Evolutionary conservation across 768 basidiomycete genomes (phyloP).

Genomic region (Strobilomyces confusus): DNA sequence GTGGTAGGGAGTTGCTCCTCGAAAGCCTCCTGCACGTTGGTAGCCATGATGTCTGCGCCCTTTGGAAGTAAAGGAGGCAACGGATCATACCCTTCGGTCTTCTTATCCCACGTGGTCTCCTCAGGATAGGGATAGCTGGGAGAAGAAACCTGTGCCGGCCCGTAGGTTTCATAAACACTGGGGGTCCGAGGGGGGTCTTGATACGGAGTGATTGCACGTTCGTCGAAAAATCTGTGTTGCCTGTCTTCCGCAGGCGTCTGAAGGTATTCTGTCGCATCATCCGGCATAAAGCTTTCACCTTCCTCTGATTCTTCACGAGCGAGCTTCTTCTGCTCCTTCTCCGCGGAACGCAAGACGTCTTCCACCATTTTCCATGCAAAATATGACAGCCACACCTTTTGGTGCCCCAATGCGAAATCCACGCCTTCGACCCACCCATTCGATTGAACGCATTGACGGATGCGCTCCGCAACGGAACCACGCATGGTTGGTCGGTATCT

Average conservation of each 20-base stretch:
- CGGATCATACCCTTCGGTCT: slow-evolving; percentile 28
- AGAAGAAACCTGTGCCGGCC: slow-evolving; percentile 19
- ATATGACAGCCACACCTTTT: slow-evolving; percentile 54
- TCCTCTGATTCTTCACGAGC: slow-evolving; percentile 40
- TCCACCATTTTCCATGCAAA: slow-evolving; percentile 59
- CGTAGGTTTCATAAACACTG: slow-evolving; percentile 25
- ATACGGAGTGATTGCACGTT: slow-evolving; percentile 26
- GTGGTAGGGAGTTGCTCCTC: slow-evolving; percentile 56
- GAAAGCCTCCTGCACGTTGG: slow-evolving; percentile 42
- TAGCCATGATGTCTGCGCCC: slow-evolving; percentile 35
- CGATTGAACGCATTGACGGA: slow-evolving; percentile 46
- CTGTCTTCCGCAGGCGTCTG: slow-evolving; percentile 28
- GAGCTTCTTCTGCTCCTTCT: slow-evolving; percentile 46
- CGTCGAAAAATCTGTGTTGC: slow-evolving; percentile 33
- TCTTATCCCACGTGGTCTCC: slow-evolving; percentile 43
- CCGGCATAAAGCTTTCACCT: slow-evolving; percentile 41
- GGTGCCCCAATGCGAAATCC: slow-evolving; percentile 53
- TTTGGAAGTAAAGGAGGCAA: slow-evolving; percentile 35
- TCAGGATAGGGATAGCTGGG: slow-evolving; percentile 32
- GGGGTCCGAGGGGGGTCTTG: slow-evolving; percentile 30
- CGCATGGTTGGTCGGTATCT: slow-evolving; percentile 50
- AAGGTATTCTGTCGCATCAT: slow-evolving; percentile 40
- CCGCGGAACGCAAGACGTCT: slow-evolving; percentile 47
- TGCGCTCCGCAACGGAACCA: slow-evolving; percentile 44
- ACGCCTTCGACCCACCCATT: slow-evolving; percentile 50